Percentiles rank a stretch among this genome's conserved stretches.
These are phyloP conservation scores for Oryza coarctata DNA, from an alignment of 176 grass and related monocot species.

Conservation along the genomic window DNA sequence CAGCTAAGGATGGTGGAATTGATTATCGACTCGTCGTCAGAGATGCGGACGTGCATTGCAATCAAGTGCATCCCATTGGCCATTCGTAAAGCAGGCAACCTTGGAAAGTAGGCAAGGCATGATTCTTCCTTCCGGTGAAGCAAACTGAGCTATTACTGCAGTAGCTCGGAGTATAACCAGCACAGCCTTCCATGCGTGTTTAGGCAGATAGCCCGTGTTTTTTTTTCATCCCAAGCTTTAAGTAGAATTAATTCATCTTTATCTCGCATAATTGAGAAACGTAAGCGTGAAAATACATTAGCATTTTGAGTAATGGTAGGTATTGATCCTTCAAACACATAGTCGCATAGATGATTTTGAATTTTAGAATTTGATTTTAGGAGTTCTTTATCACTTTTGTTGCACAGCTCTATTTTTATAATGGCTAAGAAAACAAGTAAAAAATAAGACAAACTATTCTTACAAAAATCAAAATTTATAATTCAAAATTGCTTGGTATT, in stretches of 20 bases:
- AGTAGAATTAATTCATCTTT: neutral
- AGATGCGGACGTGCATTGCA: slow-evolving; percentile 11
- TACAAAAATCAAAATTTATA: neutral
- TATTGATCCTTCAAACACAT: too few relatives aligned
- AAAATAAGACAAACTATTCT: neutral
- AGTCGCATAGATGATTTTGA: neutral
- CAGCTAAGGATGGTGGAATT: too few relatives aligned
- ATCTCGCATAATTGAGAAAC: too few relatives aligned
- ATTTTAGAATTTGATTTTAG: neutral
- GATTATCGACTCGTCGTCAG: too few relatives aligned
- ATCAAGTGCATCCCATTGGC: slow-evolving; percentile 18
- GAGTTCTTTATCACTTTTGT: neutral
- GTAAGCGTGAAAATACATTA: too few relatives aligned
- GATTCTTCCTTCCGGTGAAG: slow-evolving; percentile 13
- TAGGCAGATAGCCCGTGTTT: too few relatives aligned
- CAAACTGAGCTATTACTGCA: slow-evolving; percentile 5
- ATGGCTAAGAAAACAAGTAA: too few relatives aligned
- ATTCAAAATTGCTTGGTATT: neutral
- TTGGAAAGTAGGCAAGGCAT: neutral
- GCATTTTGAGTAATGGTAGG: too few relatives aligned
- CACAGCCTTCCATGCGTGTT: neutral
- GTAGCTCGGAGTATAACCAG: neutral
- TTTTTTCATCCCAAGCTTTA: neutral
- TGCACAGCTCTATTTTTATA: too few relatives aligned
- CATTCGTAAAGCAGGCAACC: slow-evolving; percentile 7